Percentiles rank a stretch among this genome's conserved stretches.
Evolutionary conservation across 345 rosid species (phyloP).

Genomic region (Salix dunnii): DNA sequence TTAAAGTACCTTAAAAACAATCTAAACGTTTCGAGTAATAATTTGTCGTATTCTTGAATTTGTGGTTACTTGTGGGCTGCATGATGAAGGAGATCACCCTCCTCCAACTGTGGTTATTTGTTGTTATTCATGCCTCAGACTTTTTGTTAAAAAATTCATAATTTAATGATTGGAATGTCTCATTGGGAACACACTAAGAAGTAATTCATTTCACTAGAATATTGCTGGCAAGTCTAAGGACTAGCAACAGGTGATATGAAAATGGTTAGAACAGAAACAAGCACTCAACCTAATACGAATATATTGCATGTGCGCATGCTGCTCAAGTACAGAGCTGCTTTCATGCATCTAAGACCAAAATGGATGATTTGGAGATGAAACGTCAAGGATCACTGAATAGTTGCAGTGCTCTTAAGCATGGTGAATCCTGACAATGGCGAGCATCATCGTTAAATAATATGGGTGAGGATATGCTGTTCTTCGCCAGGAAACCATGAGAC

Average conservation of each 20-base stretch:
- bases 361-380: not conserved
- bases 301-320: not conserved
- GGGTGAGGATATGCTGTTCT: not conserved
- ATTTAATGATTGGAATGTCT: too few relatives aligned
- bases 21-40: too few relatives aligned
- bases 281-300: not conserved
- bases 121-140: too few relatives aligned
- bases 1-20: not conserved
- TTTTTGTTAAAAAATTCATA: too few relatives aligned
- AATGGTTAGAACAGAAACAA: not conserved
- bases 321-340: not conserved
- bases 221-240: too few relatives aligned
- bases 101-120: too few relatives aligned
- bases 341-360: not conserved
- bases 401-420: not conserved
- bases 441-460: not conserved
- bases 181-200: too few relatives aligned
- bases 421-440: not conserved
- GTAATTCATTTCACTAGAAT: too few relatives aligned
- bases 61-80: too few relatives aligned
- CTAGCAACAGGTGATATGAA: too few relatives aligned
- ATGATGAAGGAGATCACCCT: too few relatives aligned
- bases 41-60: too few relatives aligned
- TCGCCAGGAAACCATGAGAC: constrained; percentile 13
- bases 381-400: not conserved